Conservation (phyloP, 306 rosid genomes). For the Quercus cerris region DNA sequence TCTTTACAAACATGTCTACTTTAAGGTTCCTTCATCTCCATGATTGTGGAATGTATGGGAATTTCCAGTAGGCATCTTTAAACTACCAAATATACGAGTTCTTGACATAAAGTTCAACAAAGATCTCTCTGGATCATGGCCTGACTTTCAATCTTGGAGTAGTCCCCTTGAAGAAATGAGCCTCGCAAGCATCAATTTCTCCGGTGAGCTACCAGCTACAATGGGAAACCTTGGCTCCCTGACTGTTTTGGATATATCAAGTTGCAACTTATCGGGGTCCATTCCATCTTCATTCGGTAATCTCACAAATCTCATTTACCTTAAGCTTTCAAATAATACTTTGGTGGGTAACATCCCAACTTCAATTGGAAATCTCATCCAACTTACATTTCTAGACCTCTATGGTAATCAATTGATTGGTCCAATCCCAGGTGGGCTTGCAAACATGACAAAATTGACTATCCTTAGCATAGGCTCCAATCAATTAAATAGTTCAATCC, state of each 20-base stretch:
- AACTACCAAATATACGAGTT: neutral
- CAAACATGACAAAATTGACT: too few species aligned
- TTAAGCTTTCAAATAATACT: too few species aligned
- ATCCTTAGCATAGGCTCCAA: too few species aligned
- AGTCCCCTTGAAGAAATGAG: neutral
- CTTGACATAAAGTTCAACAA: neutral
- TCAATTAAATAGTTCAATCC: too few species aligned
- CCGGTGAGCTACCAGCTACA: neutral
- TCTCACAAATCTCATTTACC: neutral
- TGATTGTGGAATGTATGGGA: neutral
- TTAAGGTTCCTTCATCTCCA: too few species aligned
- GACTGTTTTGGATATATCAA: neutral
- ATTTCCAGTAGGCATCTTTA: neutral
- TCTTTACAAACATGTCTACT: too few species aligned
- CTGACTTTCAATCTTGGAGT: neutral
- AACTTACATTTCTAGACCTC: too few species aligned
- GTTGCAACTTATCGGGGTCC: neutral
- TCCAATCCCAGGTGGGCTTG: too few species aligned
- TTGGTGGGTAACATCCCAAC: too few species aligned
- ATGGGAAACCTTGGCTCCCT: neutral
- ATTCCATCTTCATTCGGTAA: neutral
- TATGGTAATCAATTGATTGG: neutral
- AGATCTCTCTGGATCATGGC: neutral
- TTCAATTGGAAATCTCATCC: too few species aligned
- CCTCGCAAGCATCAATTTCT: neutral